Base-by-base conservation (phyloP, 2,329 filamentous ascomycete genomes). In the Penicillium concentricum region DNA sequence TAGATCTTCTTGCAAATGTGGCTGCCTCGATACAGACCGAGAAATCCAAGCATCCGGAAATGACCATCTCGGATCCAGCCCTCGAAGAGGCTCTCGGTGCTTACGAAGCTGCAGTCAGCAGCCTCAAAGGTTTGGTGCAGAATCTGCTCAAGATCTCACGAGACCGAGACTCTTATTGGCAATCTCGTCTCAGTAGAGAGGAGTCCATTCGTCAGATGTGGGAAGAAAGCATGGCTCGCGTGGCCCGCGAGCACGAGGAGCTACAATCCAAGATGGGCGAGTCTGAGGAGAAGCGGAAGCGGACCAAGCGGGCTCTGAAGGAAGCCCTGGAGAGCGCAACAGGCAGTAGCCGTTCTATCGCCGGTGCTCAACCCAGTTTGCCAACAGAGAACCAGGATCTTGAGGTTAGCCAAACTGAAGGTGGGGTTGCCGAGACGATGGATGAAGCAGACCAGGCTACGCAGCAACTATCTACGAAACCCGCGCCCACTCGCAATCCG, bases 171-270 rank as follows among this genome's bases (percentile, higher is more conserved):
- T 87, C 91, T 0, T 96, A 96, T 72, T 99, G 94, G 94, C 93
- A 97, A 73, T 95, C 96, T 71, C 87, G 92, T 15, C 81, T 99
- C 39, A 92, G 96, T 65, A 88, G 92, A 52, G 94, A 99, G 76
- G 87, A 88, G 42, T 91, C 96, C 71, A 88, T 97, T 77, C 87
- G 94, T 37, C 88, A 90, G 58, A 90, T 99, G 86, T 99, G 94
- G 94, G 94, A 99, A 76, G 94, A 99, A 69, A 97, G 92, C 75
- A 97, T 99, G 94, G 92, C 94, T 10, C 87, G 92, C 67, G 89
- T 99, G n/a, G 94, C 92, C 18, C 87, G 86, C 54, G 94, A 99
- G 72, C 94, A 99, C 67, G 94, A 97, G 74, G 85, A 92, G 50
- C 82, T 99, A 1, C 91, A 97, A 71, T 90, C 86, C 35, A 88